A percentile compares a stretch with the other conserved stretches of the same genome.
Evolutionary conservation across 805 yeast species (phyloP).

Genomic region (Candida orba): DNA sequence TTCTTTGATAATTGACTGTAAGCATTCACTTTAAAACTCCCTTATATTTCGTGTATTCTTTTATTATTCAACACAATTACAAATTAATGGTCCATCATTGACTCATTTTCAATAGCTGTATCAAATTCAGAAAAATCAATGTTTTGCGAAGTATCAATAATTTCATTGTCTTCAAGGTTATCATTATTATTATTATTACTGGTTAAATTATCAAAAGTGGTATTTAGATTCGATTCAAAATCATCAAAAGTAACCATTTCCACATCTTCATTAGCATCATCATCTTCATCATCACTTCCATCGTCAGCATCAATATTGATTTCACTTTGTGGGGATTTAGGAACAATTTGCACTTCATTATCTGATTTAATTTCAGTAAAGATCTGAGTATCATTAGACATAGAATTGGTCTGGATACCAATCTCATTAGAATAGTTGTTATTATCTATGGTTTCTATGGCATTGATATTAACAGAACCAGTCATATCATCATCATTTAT

Average conservation of each 20-base stretch:
- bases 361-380: background rate
- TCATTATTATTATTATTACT: background rate
- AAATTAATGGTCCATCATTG: background rate
- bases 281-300: background rate
- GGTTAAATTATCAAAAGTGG: background rate
- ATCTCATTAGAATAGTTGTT: background rate
- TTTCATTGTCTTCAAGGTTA: background rate
- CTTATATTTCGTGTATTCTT: no score
- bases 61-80: no score
- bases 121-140: background rate
- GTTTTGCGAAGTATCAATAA: background rate
- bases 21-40: no score
- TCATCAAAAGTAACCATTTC: constrained; percentile 1
- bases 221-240: background rate
- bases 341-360: background rate
- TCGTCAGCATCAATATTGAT: background rate
- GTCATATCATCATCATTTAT: constrained; percentile 8
- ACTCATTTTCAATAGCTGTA: background rate
- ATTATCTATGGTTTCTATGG: background rate
- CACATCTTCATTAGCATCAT: background rate
- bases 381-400: background rate
- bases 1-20: no score
- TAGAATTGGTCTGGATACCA: background rate
- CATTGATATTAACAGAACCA: no score
- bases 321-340: background rate